A percentile compares a stretch with the other conserved stretches of the same genome.
These are phyloP conservation scores for Ganoderma lucidum DNA, from an alignment of 1,284 basidiomycete species.

Conservation along the genomic window DNA sequence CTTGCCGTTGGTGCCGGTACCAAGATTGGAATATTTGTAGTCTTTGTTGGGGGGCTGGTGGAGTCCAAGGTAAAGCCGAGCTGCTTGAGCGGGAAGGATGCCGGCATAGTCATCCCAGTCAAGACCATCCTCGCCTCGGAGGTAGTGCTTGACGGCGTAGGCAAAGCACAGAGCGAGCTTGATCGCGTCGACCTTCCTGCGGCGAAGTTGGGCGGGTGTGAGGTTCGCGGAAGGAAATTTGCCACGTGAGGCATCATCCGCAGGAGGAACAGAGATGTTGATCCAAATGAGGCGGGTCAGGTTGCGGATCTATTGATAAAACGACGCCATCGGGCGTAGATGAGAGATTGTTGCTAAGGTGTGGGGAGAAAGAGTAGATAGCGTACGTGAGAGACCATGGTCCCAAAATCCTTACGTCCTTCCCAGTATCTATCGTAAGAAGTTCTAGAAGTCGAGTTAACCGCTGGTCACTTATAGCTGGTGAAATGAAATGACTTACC, in stretches of 20 bases:
- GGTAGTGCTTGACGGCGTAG: slow-evolving; percentile 79
- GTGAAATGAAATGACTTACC: slow-evolving; percentile 33
- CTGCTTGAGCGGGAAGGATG: slow-evolving; percentile 69
- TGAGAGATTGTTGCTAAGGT: no score
- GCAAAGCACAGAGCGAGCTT: slow-evolving; percentile 75
- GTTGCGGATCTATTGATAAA: slow-evolving; percentile 59
- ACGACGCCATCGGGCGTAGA: neutral
- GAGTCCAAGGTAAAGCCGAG: slow-evolving; percentile 42
- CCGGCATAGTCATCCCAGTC: slow-evolving; percentile 71
- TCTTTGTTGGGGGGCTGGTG: slow-evolving; percentile 32
- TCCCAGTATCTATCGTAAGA: slow-evolving; percentile 87
- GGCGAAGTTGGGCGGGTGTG: slow-evolving; percentile 65
- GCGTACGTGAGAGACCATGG: slow-evolving; percentile 66
- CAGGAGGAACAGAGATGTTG: slow-evolving; percentile 72
- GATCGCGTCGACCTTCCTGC: slow-evolving; percentile 76
- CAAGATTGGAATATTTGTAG: slow-evolving; percentile 24
- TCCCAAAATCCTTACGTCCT: slow-evolving; percentile 84
- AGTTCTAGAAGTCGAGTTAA: slow-evolving; percentile 52
- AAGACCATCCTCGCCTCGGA: slow-evolving; percentile 78
- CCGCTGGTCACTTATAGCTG: neutral
- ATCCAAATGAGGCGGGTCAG: slow-evolving; percentile 81
- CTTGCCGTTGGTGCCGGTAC: slow-evolving; percentile 19
- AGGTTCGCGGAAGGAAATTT: slow-evolving; percentile 56
- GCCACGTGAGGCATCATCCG: slow-evolving; percentile 55
- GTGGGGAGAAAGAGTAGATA: slow-evolving; percentile 19